A percentile compares a stretch with the other conserved stretches of the same genome.
phyloP scores from a whole-genome alignment of 352 stramenopile species.

The Aphanomyces stellatus region DNA sequence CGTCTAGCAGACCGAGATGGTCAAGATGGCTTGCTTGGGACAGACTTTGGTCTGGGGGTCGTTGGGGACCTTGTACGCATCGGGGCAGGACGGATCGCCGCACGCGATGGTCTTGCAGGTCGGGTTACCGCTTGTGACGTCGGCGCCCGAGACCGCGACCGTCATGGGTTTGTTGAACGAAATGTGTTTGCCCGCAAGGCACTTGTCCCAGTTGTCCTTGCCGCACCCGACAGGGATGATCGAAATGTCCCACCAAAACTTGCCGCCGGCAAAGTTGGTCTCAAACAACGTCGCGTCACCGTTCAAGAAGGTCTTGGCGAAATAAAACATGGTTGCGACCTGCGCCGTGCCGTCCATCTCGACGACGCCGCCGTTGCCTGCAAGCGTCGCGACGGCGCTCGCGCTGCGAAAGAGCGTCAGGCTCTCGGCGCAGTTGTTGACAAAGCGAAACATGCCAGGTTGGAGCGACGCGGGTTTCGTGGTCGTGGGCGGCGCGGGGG shows the following conservation, averaged over 20 bases:
- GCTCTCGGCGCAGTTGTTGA: neutral
- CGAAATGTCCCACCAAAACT: constrained; percentile 13
- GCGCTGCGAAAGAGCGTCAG: neutral
- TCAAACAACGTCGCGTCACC: constrained; percentile 14
- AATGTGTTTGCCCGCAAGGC: constrained; percentile 24
- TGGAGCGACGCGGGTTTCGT: neutral
- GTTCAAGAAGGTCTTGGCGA: too few species aligned
- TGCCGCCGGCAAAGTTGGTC: neutral
- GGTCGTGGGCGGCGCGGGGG: neutral
- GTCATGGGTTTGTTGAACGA: constrained; percentile 67
- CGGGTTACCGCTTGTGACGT: too few species aligned
- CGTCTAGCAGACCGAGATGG: neutral
- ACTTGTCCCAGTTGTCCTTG: constrained; percentile 7
- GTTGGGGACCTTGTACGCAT: constrained; percentile 61
- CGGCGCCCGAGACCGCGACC: constrained; percentile 59
- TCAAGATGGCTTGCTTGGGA: neutral
- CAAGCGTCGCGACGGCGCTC: too few species aligned
- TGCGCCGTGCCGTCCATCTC: too few species aligned
- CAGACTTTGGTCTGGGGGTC: constrained; percentile 30
- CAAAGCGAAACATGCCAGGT: neutral
- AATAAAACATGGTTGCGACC: too few species aligned
- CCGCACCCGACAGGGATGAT: constrained; percentile 12
- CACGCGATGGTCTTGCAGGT: constrained; percentile 47
- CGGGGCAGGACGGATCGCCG: constrained; percentile 38
- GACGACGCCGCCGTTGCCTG: too few species aligned